Evolutionary conservation across 495 filamentous ascomycete species (phyloP).

Genomic region (Aspergillus affinis): DNA sequence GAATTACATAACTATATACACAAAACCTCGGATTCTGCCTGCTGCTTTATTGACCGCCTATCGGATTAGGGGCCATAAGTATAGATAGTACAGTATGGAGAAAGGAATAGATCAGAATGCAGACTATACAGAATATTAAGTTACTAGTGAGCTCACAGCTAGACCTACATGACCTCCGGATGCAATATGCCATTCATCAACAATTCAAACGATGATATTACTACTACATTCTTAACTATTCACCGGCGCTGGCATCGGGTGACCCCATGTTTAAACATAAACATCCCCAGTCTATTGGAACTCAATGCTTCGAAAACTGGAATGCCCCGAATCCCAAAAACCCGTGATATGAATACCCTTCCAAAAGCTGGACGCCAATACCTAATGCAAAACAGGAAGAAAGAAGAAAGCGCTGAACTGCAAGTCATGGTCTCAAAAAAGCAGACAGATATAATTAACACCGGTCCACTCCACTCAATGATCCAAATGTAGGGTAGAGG

Average conservation of each 20-base stretch:
- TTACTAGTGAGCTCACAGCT: too few species aligned
- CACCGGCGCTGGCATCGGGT: neutral
- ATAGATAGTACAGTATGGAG: too few species aligned
- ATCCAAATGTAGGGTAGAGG: neutral
- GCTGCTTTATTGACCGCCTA: too few species aligned
- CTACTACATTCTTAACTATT: neutral
- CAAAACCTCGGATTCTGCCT: too few species aligned
- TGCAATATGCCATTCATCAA: too few species aligned
- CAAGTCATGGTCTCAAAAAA: slow-evolving; percentile 15
- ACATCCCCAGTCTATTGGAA: neutral
- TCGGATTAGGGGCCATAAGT: too few species aligned
- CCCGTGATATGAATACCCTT: neutral
- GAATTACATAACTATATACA: too few species aligned
- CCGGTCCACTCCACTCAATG: neutral
- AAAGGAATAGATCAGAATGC: too few species aligned
- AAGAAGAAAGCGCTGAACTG: slow-evolving; percentile 29
- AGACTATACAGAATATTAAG: too few species aligned
- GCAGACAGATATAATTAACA: neutral
- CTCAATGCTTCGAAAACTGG: neutral
- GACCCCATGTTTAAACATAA: neutral
- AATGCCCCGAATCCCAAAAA: neutral
- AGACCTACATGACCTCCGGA: too few species aligned
- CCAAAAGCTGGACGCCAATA: slow-evolving; percentile 2
- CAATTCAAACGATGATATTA: too few species aligned
- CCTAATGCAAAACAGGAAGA: slow-evolving; percentile 29